phyloP scores from a whole-genome alignment of 2,329 filamentous ascomycete genomes.

The Fusarium piperis region DNA sequence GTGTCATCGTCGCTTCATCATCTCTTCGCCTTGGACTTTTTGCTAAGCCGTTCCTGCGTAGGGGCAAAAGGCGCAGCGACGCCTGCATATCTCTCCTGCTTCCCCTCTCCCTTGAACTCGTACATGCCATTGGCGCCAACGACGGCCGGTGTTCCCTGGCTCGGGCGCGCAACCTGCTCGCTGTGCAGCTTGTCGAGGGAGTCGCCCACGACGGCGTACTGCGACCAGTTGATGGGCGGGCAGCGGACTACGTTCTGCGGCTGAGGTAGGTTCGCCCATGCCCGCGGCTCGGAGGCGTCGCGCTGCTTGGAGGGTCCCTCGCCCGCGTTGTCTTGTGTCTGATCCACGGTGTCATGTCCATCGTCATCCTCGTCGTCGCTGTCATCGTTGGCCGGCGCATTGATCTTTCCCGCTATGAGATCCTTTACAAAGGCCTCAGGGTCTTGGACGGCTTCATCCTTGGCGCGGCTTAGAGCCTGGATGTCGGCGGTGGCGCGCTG shows the following conservation, averaged over 20 bases:
- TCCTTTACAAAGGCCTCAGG: constrained; percentile 78
- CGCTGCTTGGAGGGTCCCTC: constrained; percentile 36
- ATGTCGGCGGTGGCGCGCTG: constrained; percentile 82
- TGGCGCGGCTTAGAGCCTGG: constrained; percentile 72
- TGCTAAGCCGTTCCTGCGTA: constrained; percentile 58
- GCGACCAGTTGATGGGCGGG: constrained; percentile 92
- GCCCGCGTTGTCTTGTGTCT: constrained; percentile 35
- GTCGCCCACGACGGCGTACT: constrained; percentile 86
- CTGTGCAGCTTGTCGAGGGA: constrained; percentile 85
- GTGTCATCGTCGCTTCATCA: constrained; percentile 33
- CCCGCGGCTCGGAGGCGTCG: constrained; percentile 37
- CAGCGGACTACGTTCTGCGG: constrained; percentile 86
- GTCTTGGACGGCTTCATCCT: constrained; percentile 74
- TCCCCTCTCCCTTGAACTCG: constrained; percentile 59
- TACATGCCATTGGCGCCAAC: constrained; percentile 58
- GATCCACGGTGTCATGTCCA: constrained; percentile 42
- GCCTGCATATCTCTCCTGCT: constrained; percentile 58
- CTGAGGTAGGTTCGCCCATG: constrained; percentile 75
- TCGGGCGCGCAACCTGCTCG: constrained; percentile 77
- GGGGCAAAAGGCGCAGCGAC: constrained; percentile 68
- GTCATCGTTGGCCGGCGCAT: constrained; percentile 42
- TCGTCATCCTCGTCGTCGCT: constrained; percentile 45
- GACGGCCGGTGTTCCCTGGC: constrained; percentile 61
- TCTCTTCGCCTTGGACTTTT: constrained; percentile 49
- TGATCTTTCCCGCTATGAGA: constrained; percentile 69